Evolutionary conservation across 2,329 filamentous ascomycete genomes (phyloP), one percentile per base, ranked within the genome.

Genomic region (Penicillium rolfsii): DNA sequence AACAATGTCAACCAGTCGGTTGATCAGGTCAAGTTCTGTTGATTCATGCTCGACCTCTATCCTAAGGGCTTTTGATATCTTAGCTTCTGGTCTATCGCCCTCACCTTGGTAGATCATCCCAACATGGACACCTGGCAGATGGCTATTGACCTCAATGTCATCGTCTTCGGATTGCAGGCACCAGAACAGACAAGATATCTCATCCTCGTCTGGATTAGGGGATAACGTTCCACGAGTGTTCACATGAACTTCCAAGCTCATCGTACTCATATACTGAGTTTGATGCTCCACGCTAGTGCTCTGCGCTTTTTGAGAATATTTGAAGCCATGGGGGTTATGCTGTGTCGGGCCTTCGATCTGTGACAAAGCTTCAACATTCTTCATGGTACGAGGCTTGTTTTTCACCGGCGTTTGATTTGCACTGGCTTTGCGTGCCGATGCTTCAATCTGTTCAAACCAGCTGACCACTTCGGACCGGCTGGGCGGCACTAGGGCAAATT

Each of bases 171-270:
- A 89, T 72, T 94, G 90, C 54, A 96, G 80, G 70, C 89, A 90
- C 93, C 94, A 99, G 72, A 98, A 96, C 5, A 98, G 84, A 71
- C 90, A 93, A 64, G 90, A 86, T 2, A 99, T 86, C 68, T 94
- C 91, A 73, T 99, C 95, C 67, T 96, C 85, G 67, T 94, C 91
- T 0, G 95, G 95, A 71, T 99, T 93, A 0, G 95, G 93, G 2
- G 92, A 85, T 8, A 97, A 82, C 52, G 86, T 87, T 6, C 87
- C 91, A 58, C 94, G 85, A 4, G 90, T 95, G 68, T 96, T 97
- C 63, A 96, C 89, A 73, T 99, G 94, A 4, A 98, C 80, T 73
- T 99, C 95, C 6, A 99, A 77, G 67, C 93, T 96, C 91, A 99
- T 93, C 19, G 90, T 92, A 67, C 91, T 97, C 95, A 99, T 98